Base-by-base conservation (phyloP, 2,329 filamentous ascomycete species). In the Thielaviopsis populi region DNA sequence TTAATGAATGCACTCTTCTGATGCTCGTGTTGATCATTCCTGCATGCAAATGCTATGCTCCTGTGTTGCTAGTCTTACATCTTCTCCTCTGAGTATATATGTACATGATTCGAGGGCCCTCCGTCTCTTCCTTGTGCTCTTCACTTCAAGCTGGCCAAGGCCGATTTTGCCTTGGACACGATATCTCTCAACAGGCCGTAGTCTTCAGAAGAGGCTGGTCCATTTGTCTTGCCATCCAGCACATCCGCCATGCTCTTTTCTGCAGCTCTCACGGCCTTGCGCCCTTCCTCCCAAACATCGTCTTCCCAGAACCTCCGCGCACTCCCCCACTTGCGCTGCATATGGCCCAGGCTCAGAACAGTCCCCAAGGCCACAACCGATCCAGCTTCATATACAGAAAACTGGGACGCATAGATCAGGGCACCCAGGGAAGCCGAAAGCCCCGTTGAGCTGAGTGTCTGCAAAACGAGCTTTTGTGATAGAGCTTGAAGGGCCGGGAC, bases 381-480 rank as follows among this genome's bases (percentile, higher is more conserved):
- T 27, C 83, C 82, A 8, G 82, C 82, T 70, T 86, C 83, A 70
- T 85, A 86, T 0, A 82, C 77, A 1, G 81, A 78, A 22, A 80
- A 74, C 0, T 77, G 78, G 1, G 80, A 83, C 7, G 83, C 68
- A 69, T 86, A 86, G 1, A 81, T 75, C 10, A 86, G 75, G 0
- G 73, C 79, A 0, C 79, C 80, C 0, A 86, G 75, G 0, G 78
- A 77, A 0, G 75, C 76, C 0, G 81, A 81, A 2, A 88, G 75
- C 3, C 83, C 83, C 0, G 88, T 87, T 0, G 89, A 89, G 62
- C 84, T 86, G 0, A 89, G 75, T 0, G 88, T 88, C 70, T 91
- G 85, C 3, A 95, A 72, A 3, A 96, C 84, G 1, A 91, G 81
- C 64, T 80, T 83, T 73, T 91, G 87, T 0, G 87, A 86, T 0